Base-by-base conservation (phyloP, 345 rosid species). In the Fremontodendron californicum region DNA sequence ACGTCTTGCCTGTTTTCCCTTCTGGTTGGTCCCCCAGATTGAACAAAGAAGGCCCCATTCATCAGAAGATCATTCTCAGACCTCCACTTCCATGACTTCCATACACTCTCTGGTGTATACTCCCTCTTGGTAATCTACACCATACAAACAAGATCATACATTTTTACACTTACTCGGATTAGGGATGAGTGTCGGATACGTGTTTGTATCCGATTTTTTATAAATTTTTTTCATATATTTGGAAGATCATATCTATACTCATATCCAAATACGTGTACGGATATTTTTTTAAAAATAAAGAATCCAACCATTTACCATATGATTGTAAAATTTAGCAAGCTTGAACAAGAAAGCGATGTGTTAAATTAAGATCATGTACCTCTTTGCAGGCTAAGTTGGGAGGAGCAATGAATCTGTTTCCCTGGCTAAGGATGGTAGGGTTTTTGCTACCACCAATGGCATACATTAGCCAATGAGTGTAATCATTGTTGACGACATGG, bases 401-500 rank as follows among this genome's bases (percentile, higher is more conserved):
- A 1, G 88, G 86, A 52, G 91, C 91, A 3, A 81, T 81, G 83
- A 83, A 88, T 10, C 88, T 64, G 61, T 88, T 84, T 23, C 91
- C 91, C 70, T 84, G 83, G 77, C 91, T 86, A 31, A 86, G 33
- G 57, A 86, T 83, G 73, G 86, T 86, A 15, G 91, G 91, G 11
- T 57, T 18, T 21, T 54, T 7, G 78, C 88, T 84, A 5, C 90
- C 90, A 13, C 90, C 90, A 12, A 87, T 85, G 73, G 88, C 90
- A 45, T 87, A 87, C 90, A 83, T 87, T 1, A 40, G 73, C 89
- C 90, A 87, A 42, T 87, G 87, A 19, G 87, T 77, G 75, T 87
- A 87, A 69, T 87, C 88, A 51, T 87, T 85, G 67, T 87, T 87
- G 19, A 85, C 87, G 2, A 87, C 90, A 60, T 87, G 89, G 74